phyloP scores from a whole-genome alignment of 2,329 filamentous ascomycete species.

The Sporothrix pallida region DNA sequence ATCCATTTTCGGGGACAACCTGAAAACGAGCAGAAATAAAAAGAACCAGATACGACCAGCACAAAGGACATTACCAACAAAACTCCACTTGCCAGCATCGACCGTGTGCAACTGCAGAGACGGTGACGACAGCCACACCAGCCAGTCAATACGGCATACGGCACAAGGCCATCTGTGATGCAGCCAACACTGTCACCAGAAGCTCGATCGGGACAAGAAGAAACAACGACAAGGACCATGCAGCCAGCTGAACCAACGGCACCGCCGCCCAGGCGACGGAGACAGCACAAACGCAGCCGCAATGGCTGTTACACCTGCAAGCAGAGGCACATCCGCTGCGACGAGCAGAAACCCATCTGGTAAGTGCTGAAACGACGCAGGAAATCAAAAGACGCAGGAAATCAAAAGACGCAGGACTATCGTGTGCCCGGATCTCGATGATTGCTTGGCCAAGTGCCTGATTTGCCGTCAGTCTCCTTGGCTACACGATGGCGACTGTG shows the following conservation, averaged over 20 bases:
- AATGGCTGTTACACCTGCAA: constrained; percentile 32
- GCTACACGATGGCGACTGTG: background rate
- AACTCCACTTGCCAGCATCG: background rate
- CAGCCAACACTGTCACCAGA: background rate
- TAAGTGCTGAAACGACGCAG: background rate
- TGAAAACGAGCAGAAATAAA: background rate
- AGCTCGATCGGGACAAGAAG: constrained; percentile 1
- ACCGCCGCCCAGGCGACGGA: constrained; percentile 5
- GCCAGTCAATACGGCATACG: no score
- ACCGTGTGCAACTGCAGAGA: background rate
- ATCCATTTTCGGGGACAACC: background rate
- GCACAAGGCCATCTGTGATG: background rate
- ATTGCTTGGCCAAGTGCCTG: background rate
- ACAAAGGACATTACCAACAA: background rate
- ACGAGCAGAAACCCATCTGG: constrained; percentile 31
- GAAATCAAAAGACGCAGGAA: background rate
- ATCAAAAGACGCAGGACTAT: background rate
- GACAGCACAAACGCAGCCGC: constrained; percentile 31
- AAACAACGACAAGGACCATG: background rate
- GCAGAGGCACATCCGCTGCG: constrained; percentile 31
- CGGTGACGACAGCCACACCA: background rate
- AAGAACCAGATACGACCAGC: background rate
- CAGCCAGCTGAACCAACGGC: background rate
- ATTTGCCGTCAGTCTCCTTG: background rate
- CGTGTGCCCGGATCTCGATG: background rate